Evolutionary conservation across 139 green algal species (phyloP), one percentile per base, ranked within the genome.

Genomic region (Tetradesmus obliquus): DNA sequence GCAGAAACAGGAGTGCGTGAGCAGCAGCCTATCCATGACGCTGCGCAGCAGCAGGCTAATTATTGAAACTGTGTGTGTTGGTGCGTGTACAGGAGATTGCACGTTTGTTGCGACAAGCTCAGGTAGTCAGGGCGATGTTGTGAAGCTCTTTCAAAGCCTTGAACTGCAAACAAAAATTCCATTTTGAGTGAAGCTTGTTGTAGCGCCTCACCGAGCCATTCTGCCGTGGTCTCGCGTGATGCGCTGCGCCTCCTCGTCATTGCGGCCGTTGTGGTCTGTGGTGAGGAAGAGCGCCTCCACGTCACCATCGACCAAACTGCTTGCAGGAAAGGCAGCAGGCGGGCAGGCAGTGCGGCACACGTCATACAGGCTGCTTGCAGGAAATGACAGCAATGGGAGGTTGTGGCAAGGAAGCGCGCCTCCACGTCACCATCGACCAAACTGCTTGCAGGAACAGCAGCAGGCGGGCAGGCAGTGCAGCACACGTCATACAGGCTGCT

Each of bases 181-280:
- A 45, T 45, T 45, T 0, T 45, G 32, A 45, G 32, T 45, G 0
- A 45, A 1, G 32, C 32, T 45, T 45, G 32, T 45, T 45, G 32
- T 19, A 76, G 66, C 24, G 8, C 5, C 84, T 69, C 54, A 90
- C 86, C 86, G 57, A 2, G 86, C 86, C 19, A 54, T 71, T 1
- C 15, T 54, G 69, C 86, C 55, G 60, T 90, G 86, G 22, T 90
- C 74, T 17, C 24, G 53, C 6, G 9, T 15, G 24, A 95, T 93
- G 53, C 93, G 88, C 60, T 87, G 82, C 19, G 82, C 88, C 89
- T 95, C 93, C 8, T 8, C 79, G 6, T 69, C 19, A 60, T 94
- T 91, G 8, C 85, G 60, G 9, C 93, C 91, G 71, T 89, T 84
- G 66, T 94, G 92, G 19, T 91, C 84, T n/a, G 55, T 55, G 3